Evolutionary conservation across 805 yeast species (phyloP).

Genomic region (Lachancea kluyveri): DNA sequence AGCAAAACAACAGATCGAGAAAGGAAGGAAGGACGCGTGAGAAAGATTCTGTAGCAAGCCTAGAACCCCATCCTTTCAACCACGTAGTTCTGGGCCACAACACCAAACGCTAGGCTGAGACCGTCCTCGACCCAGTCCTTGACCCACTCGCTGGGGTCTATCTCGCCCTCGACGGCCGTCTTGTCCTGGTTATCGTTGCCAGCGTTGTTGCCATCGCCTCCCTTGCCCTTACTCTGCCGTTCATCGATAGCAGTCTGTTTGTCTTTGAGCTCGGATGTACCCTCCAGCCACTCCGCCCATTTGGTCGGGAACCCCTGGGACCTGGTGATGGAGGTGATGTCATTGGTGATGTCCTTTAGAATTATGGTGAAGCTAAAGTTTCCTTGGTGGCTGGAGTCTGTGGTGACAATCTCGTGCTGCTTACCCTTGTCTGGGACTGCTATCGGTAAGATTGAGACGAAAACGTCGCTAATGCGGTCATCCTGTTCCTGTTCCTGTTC

Average conservation of each 20-base stretch:
- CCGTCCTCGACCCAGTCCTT: constrained; percentile 76
- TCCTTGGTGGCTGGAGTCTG: constrained; percentile 35
- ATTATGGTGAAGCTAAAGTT: constrained; percentile 73
- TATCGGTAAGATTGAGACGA: constrained; percentile 63
- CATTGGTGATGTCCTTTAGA: constrained; percentile 73
- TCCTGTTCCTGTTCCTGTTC: constrained; percentile 18
- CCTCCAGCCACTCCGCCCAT: constrained; percentile 88
- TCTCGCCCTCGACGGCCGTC: constrained; percentile 38
- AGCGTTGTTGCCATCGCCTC: constrained; percentile 19
- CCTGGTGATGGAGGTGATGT: constrained; percentile 62
- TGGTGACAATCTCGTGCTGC: constrained; percentile 28
- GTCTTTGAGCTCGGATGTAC: constrained; percentile 12
- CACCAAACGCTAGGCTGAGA: constrained; percentile 71
- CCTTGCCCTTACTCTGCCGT: constrained; percentile 15
- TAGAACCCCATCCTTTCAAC: constrained; percentile 60
- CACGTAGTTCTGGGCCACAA: constrained; percentile 85
- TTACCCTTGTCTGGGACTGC: constrained; percentile 26
- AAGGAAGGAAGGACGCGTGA: too few relatives aligned
- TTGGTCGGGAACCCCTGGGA: constrained; percentile 86
- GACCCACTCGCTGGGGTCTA: constrained; percentile 81
- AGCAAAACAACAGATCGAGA: too few relatives aligned
- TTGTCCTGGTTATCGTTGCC: constrained; percentile 25
- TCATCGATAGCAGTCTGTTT: constrained; percentile 32
- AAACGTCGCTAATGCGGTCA: constrained; percentile 48
- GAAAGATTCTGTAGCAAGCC: neutral